These are phyloP conservation scores for Colletotrichum destructivum DNA, from an alignment of 2,329 filamentous ascomycete genomes.

Conservation along the genomic window DNA sequence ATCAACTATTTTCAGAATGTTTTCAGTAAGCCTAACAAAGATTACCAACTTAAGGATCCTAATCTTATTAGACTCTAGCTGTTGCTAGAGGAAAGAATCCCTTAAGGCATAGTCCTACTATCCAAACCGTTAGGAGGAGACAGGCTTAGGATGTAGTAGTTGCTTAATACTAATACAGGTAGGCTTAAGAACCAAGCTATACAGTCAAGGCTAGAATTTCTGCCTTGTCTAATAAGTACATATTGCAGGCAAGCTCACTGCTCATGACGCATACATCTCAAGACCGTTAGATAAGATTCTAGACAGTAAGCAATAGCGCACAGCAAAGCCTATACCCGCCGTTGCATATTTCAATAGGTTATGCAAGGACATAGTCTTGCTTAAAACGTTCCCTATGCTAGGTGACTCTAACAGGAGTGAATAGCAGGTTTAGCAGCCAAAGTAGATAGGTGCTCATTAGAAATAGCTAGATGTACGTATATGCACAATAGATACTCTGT, in stretches of 20 bases:
- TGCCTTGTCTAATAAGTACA: neutral
- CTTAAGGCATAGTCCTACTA: neutral
- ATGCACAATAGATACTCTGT: too few relatives aligned
- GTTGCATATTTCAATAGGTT: neutral
- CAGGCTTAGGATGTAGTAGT: neutral
- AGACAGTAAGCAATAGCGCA: slow-evolving; percentile 1
- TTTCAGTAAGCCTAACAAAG: neutral
- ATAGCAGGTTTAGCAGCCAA: neutral
- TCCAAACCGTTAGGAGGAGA: neutral
- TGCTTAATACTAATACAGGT: slow-evolving; percentile 7
- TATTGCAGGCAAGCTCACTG: slow-evolving; percentile 3
- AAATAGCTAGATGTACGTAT: slow-evolving; percentile 1
- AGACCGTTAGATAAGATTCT: slow-evolving; percentile 1
- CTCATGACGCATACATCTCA: neutral
- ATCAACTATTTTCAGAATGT: neutral
- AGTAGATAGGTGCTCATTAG: neutral
- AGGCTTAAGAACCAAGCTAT: neutral
- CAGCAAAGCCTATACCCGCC: neutral
- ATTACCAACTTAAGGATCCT: neutral
- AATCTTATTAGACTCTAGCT: neutral
- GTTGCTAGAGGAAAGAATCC: slow-evolving; percentile 9
- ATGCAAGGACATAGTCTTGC: neutral
- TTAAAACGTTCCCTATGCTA: neutral
- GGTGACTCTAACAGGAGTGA: neutral
- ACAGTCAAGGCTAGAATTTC: neutral